These are phyloP conservation scores for Colletotrichum sp. DNA, from an alignment of 2,329 filamentous ascomycete genomes.

Conservation along the genomic window DNA sequence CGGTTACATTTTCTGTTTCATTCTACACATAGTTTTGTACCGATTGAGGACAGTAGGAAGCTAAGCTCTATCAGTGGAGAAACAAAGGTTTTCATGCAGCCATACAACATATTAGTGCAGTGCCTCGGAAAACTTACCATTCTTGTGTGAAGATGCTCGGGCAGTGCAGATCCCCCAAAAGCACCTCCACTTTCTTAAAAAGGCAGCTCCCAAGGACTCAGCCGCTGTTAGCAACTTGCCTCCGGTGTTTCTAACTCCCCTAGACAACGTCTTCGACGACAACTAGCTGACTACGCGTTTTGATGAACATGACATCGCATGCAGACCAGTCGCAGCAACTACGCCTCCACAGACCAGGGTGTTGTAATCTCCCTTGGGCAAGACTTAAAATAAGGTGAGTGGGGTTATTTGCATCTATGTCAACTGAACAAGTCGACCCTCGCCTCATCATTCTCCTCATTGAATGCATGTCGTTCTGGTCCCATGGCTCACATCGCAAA, in stretches of 20 bases:
- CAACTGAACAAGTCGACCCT: too few species aligned
- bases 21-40: not conserved
- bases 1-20: accelerated
- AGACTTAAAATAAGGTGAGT: too few species aligned
- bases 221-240: not conserved
- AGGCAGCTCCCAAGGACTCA: not conserved
- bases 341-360: accelerated
- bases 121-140: not conserved
- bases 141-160: not conserved
- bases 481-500: accelerated
- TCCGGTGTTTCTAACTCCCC: not conserved
- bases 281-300: not conserved
- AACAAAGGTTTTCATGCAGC: accelerated
- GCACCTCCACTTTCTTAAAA: not conserved
- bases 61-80: too few species aligned
- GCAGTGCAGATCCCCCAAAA: not conserved
- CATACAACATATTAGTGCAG: accelerated
- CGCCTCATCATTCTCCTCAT: too few species aligned
- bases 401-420: too few species aligned
- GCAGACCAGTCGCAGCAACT: not conserved
- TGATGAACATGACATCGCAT: accelerated
- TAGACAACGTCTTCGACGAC: accelerated
- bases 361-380: not conserved
- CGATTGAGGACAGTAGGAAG: accelerated
- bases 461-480: too few species aligned